Base-by-base conservation (phyloP, 2,329 filamentous ascomycete genomes). In the Ceratocystis diversiconidia region DNA sequence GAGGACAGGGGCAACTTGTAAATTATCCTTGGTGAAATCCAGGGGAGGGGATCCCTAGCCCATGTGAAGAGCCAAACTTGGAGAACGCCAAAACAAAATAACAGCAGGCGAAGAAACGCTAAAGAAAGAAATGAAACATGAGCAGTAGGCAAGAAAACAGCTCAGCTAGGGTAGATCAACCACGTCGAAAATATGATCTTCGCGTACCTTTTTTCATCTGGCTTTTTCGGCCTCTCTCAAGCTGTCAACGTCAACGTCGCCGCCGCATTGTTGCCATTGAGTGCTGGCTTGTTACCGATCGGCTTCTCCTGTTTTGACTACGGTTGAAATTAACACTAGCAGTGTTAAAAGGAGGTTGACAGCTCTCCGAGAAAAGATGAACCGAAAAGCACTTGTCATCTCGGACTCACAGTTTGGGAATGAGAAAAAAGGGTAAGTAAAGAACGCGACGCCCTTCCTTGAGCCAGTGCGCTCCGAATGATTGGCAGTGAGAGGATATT, bases 71-170 rank as follows among this genome's bases (percentile, higher is more conserved):
- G 48, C 48, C 55, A 17, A 59, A 59, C 28, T 15, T 48, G 22
- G 41, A n/a, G 25, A 62, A 59, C 28, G 41, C 19, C 60, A 62
- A 62, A 25, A 46, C 60, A 62, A 25, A 41, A 62, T 25, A 62
- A 48, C 41, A n/a, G 7, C 60, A 48, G 25, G 10, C 12, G 41
- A 48, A 48, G 44, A 48, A 61, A 61, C 36, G 8, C 36, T 44
- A 46, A 28, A 61, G 36, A 61, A 61, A 46, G 43, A 61, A 61
- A 61, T 44, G 25, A 30, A 48, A 62, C 19, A 48, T 25, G n/a
- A 61, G 41, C n/a, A 25, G 28, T 30, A n/a, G 55, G 60, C n/a
- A 61, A 25, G 43, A 61, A 36, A 46, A 50, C 22, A 41, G 50
- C 61, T 32, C 43, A 36, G 17, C 41, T n/a, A 50, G 46, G 17